These are phyloP conservation scores for Auriscalpium microsporum DNA, from an alignment of 768 basidiomycete genomes.

Conservation along the genomic window DNA sequence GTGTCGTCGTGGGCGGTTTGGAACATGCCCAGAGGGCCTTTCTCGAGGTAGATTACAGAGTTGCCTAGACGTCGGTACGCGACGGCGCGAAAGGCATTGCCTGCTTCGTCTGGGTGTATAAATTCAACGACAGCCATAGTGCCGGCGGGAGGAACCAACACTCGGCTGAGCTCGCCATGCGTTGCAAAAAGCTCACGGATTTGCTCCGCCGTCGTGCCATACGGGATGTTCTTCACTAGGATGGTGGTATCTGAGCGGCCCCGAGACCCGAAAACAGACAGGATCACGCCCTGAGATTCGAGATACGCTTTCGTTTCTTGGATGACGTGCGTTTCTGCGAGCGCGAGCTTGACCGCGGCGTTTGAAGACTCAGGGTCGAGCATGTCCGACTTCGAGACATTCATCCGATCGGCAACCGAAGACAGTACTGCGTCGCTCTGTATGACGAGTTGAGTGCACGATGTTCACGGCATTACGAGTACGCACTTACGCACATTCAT, in stretches of 20 bases:
- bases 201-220: conserved; percentile 67
- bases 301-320: conserved; percentile 90
- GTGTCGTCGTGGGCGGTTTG: conserved; percentile 19
- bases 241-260: conserved; percentile 71
- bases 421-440: conserved; percentile 92
- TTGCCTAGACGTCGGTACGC: conserved; percentile 86
- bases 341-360: conserved; percentile 87
- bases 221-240: conserved; percentile 95
- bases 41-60: conserved; percentile 87
- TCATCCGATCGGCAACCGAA: conserved; percentile 84
- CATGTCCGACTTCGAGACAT: conserved; percentile 78
- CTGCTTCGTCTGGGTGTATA: conserved; percentile 59
- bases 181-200: conserved; percentile 74
- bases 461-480: conserved; percentile 11
- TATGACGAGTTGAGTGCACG: conserved; percentile 4
- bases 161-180: conserved; percentile 60
- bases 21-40: conserved; percentile 84
- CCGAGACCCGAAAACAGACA: conserved; percentile 40
- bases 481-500: conserved; percentile 77
- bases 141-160: conserved; percentile 85
- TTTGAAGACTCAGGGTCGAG: conserved; percentile 76
- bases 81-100: conserved; percentile 69
- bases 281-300: conserved; percentile 62
- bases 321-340: conserved; percentile 95
- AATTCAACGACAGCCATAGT: conserved; percentile 92